Evolutionary conservation across 1,139 yeast species (phyloP), one percentile per base, ranked within the genome.

Genomic region (Geotrichum aggregatum): DNA sequence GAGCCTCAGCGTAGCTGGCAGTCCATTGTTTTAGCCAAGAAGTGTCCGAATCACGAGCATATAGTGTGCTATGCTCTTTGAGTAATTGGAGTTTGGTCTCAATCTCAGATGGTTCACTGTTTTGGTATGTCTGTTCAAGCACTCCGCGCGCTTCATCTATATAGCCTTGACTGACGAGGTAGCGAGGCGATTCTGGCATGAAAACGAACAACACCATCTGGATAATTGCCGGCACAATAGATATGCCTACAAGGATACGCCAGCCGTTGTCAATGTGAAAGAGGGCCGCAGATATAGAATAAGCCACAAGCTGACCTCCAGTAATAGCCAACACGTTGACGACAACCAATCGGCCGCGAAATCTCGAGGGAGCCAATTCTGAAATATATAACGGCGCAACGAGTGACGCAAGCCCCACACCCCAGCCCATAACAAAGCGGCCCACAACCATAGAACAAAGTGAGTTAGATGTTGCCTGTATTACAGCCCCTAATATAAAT

Each of bases 181-280:
- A 92, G 67, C 98, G 79, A 52, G 98, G 98, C 13, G 98, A 89
- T 65, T 92, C 98, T 7, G 98, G 98, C 68, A 92, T 78, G 73
- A 87, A 89, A 66, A 82, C 71, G 67, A 92, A 91, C 52, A 87
- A 76, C 18, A 75, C 75, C 68, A 87, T 79, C 71, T 92, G 98
- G 38, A 82, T 56, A 26, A 79, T 83, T 2, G 96, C 87, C 7
- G 98, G 98, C 21, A 91, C 79, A 75, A 91, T 78, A 53, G 96
- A 85, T 47, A 91, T 73, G 1, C 97, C 98, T 35, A 91, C 96
- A 38, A 89, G 77, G 45, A 88, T 80, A 69, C 97, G 79, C 98
- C 98, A 91, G 52, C 98, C 98, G 63, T 87, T 83, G 56, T 76
- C 61, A 31, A 88, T 84, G 46, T 76, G 72, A 42, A 80, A 77